Percentiles rank a stretch among this genome's conserved stretches.
These are phyloP conservation scores for Nemania sp. DNA, from an alignment of 2,329 filamentous ascomycete genomes.

Conservation along the genomic window DNA sequence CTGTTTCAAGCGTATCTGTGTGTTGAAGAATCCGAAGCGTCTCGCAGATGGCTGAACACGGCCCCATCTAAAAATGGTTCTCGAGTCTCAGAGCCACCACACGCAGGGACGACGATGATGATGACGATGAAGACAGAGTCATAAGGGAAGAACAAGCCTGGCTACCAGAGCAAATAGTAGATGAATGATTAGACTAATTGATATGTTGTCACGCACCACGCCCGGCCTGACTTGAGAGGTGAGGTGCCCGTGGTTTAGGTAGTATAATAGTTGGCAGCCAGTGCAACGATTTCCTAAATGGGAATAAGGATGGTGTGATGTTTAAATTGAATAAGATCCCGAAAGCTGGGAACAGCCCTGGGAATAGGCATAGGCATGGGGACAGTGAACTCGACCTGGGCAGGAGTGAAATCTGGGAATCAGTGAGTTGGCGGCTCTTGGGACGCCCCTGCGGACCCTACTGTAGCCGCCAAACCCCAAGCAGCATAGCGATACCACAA, in stretches of 20 bases:
- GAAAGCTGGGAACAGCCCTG: background rate
- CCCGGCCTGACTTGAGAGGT: background rate
- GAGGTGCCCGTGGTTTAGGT: background rate
- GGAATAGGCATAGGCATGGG: slow-evolving; percentile 20
- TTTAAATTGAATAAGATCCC: slow-evolving; percentile 10
- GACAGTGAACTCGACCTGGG: slow-evolving; percentile 1
- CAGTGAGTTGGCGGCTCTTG: slow-evolving; percentile 13
- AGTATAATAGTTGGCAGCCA: background rate
- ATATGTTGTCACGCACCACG: background rate
- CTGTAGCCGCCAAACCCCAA: too few relatives aligned
- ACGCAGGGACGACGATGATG: background rate
- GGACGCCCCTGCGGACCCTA: background rate
- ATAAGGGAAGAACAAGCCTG: slow-evolving; percentile 6
- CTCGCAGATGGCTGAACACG: slow-evolving; percentile 8
- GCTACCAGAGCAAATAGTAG: background rate
- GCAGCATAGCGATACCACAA: background rate
- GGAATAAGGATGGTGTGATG: slow-evolving; percentile 15
- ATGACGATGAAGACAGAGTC: slow-evolving; percentile 1
- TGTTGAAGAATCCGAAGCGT: slow-evolving; percentile 2
- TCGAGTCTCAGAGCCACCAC: slow-evolving; percentile 2
- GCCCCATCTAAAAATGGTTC: slow-evolving; percentile 11
- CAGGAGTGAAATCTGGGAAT: background rate
- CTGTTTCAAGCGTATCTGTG: background rate
- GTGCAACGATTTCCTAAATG: slow-evolving; percentile 19
- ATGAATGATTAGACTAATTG: background rate